phyloP scores from a whole-genome alignment of 1,284 basidiomycete species.

The Tilletia setariae region DNA sequence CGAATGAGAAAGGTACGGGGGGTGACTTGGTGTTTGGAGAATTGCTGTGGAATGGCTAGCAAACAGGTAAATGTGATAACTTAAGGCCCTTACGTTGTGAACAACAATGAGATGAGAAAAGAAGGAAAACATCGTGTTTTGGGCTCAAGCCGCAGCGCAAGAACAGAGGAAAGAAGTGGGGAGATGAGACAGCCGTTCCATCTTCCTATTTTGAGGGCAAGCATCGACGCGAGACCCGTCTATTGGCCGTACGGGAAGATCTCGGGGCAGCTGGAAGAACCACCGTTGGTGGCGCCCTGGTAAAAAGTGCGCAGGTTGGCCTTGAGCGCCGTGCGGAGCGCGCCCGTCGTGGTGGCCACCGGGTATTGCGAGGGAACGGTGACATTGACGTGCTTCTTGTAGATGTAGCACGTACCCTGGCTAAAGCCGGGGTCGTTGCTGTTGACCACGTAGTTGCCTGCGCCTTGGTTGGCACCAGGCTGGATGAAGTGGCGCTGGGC shows the following conservation, averaged over 20 bases:
- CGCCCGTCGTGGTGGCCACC: background rate
- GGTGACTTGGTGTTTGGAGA: no score
- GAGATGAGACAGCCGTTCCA: no score
- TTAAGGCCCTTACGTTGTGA: no score
- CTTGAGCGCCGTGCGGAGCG: slow-evolving; percentile 7
- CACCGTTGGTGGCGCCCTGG: slow-evolving; percentile 7
- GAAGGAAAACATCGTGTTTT: no score
- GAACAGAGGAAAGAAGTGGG: no score
- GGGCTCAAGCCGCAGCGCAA: no score
- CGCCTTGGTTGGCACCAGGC: background rate
- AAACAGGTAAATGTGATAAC: no score
- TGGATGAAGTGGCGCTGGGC: slow-evolving; percentile 14
- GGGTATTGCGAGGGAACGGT: slow-evolving; percentile 12
- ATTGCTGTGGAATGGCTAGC: no score
- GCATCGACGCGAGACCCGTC: no score
- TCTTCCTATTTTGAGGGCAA: no score
- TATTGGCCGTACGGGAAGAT: slow-evolving; percentile 12
- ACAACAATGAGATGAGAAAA: no score
- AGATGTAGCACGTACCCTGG: background rate
- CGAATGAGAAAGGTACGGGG: no score
- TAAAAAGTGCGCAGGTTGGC: slow-evolving; percentile 7
- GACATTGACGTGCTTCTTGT: slow-evolving; percentile 13
- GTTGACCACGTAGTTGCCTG: slow-evolving; percentile 9
- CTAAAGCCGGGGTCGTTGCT: slow-evolving; percentile 4
- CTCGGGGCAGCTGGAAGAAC: slow-evolving; percentile 5